A percentile compares a stretch with the other conserved stretches of the same genome.
These are phyloP conservation scores for Ascoidea tarda DNA, from an alignment of 805 yeast genomes.

Conservation along the genomic window DNA sequence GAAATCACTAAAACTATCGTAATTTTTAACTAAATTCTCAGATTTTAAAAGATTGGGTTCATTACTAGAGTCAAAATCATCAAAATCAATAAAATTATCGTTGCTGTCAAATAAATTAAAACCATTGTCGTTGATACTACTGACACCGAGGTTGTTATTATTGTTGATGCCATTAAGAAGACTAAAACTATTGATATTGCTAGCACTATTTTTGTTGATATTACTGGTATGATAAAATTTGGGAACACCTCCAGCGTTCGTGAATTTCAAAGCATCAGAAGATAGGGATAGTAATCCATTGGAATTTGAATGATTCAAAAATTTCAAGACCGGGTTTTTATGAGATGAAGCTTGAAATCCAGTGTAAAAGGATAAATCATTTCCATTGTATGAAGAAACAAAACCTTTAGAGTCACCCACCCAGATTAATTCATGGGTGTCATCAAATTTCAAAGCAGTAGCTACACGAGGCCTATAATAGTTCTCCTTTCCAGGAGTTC, in stretches of 20 bases:
- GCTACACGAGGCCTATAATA: not conserved
- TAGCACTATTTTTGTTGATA: slow-evolving; percentile 14
- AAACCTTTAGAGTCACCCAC: slow-evolving; percentile 57
- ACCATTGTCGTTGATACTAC: not conserved
- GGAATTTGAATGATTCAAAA: slow-evolving; percentile 29
- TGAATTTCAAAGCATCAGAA: slow-evolving; percentile 33
- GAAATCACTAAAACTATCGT: not conserved
- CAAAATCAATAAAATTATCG: not conserved
- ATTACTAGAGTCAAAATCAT: too few relatives aligned
- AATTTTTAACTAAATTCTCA: slow-evolving; percentile 3
- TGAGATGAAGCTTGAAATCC: slow-evolving; percentile 37
- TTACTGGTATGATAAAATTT: slow-evolving; percentile 18
- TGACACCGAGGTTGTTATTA: slow-evolving; percentile 16
- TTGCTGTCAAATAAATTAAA: not conserved
- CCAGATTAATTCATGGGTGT: slow-evolving; percentile 71
- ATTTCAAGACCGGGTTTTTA: slow-evolving; percentile 30
- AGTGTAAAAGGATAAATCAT: slow-evolving; percentile 31
- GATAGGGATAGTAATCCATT: slow-evolving; percentile 48
- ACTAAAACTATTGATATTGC: slow-evolving; percentile 14
- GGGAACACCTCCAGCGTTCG: slow-evolving; percentile 42
- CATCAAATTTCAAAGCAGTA: slow-evolving; percentile 42
- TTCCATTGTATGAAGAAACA: slow-evolving; percentile 19
- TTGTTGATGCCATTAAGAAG: slow-evolving; percentile 20
- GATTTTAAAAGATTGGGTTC: slow-evolving; percentile 1
- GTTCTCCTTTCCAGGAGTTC: too few relatives aligned